Percentiles rank a stretch among this genome's conserved stretches.
Evolutionary conservation across 2,329 filamentous ascomycete genomes (phyloP).

Genomic region (Dendrostoma leiphaemia): DNA sequence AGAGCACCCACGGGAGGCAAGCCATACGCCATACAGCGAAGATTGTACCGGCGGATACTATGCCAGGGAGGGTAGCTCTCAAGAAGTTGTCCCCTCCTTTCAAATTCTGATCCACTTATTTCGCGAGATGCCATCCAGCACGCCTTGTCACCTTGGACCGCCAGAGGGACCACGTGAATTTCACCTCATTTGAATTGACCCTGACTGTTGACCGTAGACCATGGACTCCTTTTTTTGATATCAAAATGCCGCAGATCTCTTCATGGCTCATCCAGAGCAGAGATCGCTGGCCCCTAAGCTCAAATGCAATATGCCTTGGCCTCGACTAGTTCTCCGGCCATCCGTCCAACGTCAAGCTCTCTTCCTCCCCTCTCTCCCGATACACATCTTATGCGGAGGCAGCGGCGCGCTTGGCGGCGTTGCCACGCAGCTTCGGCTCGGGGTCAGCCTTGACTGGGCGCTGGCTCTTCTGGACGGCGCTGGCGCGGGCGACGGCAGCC

Average conservation of each 20-base stretch:
- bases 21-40: too few species aligned
- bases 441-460: constrained; percentile 72
- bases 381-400: constrained; percentile 39
- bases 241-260: constrained; percentile 16
- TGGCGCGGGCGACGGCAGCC: constrained; percentile 81
- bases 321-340: neutral
- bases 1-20: too few species aligned
- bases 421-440: constrained; percentile 74
- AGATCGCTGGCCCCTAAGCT: constrained; percentile 1
- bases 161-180: constrained; percentile 2
- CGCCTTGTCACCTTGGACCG: too few species aligned
- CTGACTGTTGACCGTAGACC: constrained; percentile 14
- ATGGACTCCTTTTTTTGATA: constrained; percentile 19
- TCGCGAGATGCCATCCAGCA: neutral
- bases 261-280: constrained; percentile 1
- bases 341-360: constrained; percentile 10
- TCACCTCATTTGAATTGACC: constrained; percentile 16
- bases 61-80: too few species aligned
- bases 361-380: constrained; percentile 4
- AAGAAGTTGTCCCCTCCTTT: too few species aligned
- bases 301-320: constrained; percentile 10
- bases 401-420: constrained; percentile 73
- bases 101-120: too few species aligned
- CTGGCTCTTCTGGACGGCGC: constrained; percentile 79
- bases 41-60: too few species aligned